Evolutionary conservation across 768 basidiomycete species (phyloP), one percentile per base, ranked within the genome.

Genomic region (Xerocomellus amylosporus): DNA sequence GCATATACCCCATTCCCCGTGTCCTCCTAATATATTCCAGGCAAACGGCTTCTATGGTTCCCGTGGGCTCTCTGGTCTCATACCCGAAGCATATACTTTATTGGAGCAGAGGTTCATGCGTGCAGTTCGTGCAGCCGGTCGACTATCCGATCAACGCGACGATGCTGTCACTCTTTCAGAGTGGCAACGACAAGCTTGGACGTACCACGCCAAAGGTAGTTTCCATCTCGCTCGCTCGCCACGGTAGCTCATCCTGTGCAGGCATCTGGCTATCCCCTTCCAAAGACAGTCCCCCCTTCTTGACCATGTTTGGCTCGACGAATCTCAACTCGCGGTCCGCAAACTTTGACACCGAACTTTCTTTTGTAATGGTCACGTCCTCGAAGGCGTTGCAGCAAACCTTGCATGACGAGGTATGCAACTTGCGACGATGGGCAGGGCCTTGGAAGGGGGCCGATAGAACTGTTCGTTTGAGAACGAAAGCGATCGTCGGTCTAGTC

Each of bases 11-110:
- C 53, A 12, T 40, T 6, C 3, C 17, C 20, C 33, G 8, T 20
- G 22, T 45, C 33, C 36, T 47, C 31, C 51, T 62, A 8, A 53
- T 45, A 52, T 22, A 15, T 48, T 10, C 17, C 46, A 98, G 93
- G 93, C 97, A 20, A 99, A 99, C 65, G 97, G 97, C 0, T 99
- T 99, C 69, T 93, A 84, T 67, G 87, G 87, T 3, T 97, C 95
- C 3, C 79, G 76, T 44, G 97, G 97, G 2, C 74, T 98, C 14
- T 98, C 96, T 10, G 87, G 91, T 13, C 83, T 93, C 53, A 94
- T 99, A 62, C 97, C 97, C 6, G 96, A 96, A 69, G 97, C 86
- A 0, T 99, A 99, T 67, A 97, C 94, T 0, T 67, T 90, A 15
- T 78, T 93, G 44, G 93, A 97, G 62, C 83, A 90, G 54, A 78